Evolutionary conservation across 2,329 filamentous ascomycete genomes (phyloP).

Genomic region (Ophiostoma perfectum): DNA sequence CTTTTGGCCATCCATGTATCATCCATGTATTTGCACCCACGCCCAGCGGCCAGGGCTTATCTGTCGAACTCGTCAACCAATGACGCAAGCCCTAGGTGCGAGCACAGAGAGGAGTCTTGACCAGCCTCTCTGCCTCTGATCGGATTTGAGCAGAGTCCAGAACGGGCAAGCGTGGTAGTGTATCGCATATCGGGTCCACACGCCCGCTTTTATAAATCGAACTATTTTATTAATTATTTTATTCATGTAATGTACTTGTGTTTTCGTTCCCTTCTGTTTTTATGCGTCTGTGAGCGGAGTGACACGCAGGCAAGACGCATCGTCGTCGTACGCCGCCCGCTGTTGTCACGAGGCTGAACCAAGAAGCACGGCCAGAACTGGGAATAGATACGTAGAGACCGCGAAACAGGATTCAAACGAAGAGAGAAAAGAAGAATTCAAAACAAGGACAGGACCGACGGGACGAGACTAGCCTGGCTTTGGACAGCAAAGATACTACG

Average conservation of each 20-base stretch:
- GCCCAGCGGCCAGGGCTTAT: constrained; percentile 12
- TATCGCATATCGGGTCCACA: not conserved
- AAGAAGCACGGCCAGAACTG: not conserved
- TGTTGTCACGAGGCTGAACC: not conserved
- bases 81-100: constrained; percentile 18
- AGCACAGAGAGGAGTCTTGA: too few relatives aligned
- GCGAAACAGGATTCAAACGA: not conserved
- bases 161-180: not conserved
- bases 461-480: too few relatives aligned
- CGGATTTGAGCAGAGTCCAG: not conserved
- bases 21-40: not conserved
- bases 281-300: not conserved
- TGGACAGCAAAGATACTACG: too few relatives aligned
- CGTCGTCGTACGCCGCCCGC: not conserved
- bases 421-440: not conserved
- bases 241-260: not conserved
- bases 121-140: not conserved
- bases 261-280: too few relatives aligned
- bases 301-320: not conserved
- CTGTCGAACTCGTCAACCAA: constrained; percentile 19
- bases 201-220: not conserved
- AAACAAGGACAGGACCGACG: not conserved
- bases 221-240: not conserved
- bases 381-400: too few relatives aligned
- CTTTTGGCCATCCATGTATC: not conserved